These are phyloP conservation scores for Anethum foeniculum DNA, from an alignment of 140 eudicot genomes.

Conservation along the genomic window DNA sequence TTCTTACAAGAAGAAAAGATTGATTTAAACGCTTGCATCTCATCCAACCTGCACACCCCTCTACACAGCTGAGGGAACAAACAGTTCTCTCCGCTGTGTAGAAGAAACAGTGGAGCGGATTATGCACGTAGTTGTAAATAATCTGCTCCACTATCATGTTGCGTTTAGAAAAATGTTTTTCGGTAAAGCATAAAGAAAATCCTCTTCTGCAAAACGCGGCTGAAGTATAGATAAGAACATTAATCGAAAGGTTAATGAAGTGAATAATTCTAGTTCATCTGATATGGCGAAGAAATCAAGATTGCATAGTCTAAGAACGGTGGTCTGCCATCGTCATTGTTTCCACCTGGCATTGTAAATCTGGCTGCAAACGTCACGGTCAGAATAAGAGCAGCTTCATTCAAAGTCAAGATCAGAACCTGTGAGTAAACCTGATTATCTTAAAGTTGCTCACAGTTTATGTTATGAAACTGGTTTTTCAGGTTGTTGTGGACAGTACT, in stretches of 20 bases:
- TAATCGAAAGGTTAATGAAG: background rate
- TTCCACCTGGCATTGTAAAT: too few species aligned
- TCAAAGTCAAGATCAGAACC: conserved; percentile 9
- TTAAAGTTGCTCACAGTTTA: too few species aligned
- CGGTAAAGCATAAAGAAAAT: conserved; percentile 1
- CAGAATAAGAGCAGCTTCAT: background rate
- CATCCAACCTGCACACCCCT: background rate
- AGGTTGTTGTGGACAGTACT: background rate
- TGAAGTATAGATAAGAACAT: background rate
- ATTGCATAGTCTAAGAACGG: background rate
- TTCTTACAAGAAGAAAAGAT: background rate
- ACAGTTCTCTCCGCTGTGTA: background rate
- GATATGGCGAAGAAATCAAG: background rate
- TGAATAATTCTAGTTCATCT: background rate
- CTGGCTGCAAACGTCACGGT: too few species aligned
- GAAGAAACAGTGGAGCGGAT: background rate
- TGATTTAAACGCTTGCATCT: background rate
- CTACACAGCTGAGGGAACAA: background rate
- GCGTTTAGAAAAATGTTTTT: background rate
- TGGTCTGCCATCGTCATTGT: too few species aligned
- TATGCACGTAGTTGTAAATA: background rate
- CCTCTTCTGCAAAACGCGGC: background rate
- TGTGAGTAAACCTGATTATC: background rate
- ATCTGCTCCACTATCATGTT: background rate
- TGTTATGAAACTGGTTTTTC: background rate